These are phyloP conservation scores for Leersia perrieri DNA, from an alignment of 176 grass and related monocot species.

Conservation along the genomic window DNA sequence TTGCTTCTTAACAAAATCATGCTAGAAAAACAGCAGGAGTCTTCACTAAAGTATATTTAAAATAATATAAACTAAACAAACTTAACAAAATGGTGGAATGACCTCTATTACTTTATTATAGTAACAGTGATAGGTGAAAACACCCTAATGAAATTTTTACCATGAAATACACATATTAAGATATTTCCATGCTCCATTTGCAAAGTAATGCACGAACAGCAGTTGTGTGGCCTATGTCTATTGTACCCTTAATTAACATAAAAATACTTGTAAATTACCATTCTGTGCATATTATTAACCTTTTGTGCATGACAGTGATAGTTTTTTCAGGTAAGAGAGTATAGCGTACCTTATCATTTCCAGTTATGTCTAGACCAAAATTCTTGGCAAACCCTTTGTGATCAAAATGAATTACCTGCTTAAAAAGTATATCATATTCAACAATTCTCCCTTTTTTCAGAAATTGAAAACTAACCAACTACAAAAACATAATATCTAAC, in stretches of 20 bases:
- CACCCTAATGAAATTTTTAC: not conserved
- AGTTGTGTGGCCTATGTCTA: not conserved
- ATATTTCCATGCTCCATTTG: not conserved
- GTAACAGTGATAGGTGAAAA: too few species aligned
- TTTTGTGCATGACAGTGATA: not conserved
- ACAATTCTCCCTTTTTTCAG: not conserved
- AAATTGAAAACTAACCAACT: not conserved
- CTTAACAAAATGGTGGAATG: not conserved
- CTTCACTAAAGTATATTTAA: not conserved
- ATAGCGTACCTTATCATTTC: constrained; percentile 53
- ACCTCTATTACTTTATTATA: not conserved
- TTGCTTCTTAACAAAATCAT: not conserved
- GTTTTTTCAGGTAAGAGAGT: not conserved
- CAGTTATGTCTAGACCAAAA: constrained; percentile 30
- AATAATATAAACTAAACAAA: not conserved
- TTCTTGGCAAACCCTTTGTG: constrained; percentile 59
- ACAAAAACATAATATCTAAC: not conserved
- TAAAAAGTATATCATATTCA: constrained; percentile 15
- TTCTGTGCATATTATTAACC: too few species aligned
- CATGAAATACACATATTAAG: not conserved
- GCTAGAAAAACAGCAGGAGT: not conserved
- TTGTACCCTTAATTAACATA: too few species aligned
- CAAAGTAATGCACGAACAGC: not conserved
- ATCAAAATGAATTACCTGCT: constrained; percentile 80
- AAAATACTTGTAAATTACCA: too few species aligned